A percentile compares a stretch with the other conserved stretches of the same genome.
Conservation (phyloP, 495 filamentous ascomycete genomes). For the Jackrogersella minutella region DNA sequence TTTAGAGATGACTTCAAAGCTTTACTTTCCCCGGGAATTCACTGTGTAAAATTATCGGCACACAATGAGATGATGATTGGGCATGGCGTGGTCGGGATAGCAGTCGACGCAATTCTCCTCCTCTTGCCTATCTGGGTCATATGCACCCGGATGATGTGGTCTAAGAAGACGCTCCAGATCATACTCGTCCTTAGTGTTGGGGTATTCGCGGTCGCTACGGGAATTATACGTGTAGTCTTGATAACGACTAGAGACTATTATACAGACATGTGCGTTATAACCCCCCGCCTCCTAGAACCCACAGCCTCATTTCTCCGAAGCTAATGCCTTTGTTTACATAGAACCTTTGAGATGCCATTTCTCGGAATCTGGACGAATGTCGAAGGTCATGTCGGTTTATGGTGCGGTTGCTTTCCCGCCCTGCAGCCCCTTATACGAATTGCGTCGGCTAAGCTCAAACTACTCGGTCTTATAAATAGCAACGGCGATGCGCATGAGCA, state of each 20-base stretch:
- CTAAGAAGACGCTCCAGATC: slow-evolving; percentile 41
- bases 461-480: slow-evolving; percentile 15
- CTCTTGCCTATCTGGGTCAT: slow-evolving; percentile 48
- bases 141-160: slow-evolving; percentile 44
- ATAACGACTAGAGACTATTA: slow-evolving; percentile 25
- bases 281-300: not conserved
- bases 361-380: slow-evolving; percentile 46
- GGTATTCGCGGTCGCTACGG: slow-evolving; percentile 41
- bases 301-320: not conserved
- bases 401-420: slow-evolving; percentile 47
- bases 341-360: slow-evolving; percentile 39
- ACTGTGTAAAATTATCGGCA: slow-evolving; percentile 19
- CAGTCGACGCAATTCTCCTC: slow-evolving; percentile 41
- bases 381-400: slow-evolving; percentile 47
- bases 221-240: slow-evolving; percentile 37
- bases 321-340: slow-evolving; percentile 8
- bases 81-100: slow-evolving; percentile 38
- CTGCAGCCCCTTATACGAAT: slow-evolving; percentile 44
- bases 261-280: slow-evolving; percentile 27
- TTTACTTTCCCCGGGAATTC: not conserved
- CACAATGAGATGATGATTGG: slow-evolving; percentile 34
- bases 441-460: slow-evolving; percentile 33
- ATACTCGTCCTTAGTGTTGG: slow-evolving; percentile 46
- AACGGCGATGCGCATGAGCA: not conserved
- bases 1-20: slow-evolving; percentile 24